These are phyloP conservation scores for Rhizopogon salebrosus DNA, from an alignment of 768 basidiomycete genomes.

Conservation along the genomic window DNA sequence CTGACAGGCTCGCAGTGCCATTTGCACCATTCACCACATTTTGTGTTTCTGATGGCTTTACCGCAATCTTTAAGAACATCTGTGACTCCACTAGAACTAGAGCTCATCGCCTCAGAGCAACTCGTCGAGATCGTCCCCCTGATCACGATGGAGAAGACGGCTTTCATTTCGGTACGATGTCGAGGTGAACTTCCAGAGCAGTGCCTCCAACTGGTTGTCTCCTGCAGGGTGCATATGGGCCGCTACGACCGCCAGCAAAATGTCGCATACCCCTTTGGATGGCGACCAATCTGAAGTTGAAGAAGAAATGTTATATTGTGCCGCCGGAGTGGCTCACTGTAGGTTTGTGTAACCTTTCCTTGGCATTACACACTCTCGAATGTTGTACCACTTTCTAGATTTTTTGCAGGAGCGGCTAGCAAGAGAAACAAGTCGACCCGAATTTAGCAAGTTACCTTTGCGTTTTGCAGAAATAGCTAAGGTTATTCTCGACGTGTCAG, in stretches of 20 bases:
- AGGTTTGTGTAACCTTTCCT: constrained; percentile 44
- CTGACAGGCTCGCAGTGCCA: too few relatives aligned
- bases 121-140: constrained; percentile 83
- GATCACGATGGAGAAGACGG: constrained; percentile 86
- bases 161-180: constrained; percentile 71
- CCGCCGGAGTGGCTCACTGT: constrained; percentile 85
- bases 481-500: constrained; percentile 89
- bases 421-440: constrained; percentile 67
- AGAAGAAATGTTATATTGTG: constrained; percentile 92
- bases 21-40: too few relatives aligned
- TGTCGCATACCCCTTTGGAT: constrained; percentile 93
- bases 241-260: constrained; percentile 83
- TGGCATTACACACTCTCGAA: not conserved
- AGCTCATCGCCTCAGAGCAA: constrained; percentile 82
- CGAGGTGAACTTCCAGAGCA: not conserved
- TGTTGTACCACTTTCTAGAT: constrained; percentile 40
- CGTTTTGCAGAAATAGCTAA: constrained; percentile 89
- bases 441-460: constrained; percentile 80
- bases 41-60: constrained; percentile 56
- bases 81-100: constrained; percentile 79
- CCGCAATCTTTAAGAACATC: constrained; percentile 66
- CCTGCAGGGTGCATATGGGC: constrained; percentile 83
- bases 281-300: constrained; percentile 87
- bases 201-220: not conserved
- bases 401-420: constrained; percentile 71